Conservation (phyloP, 352 stramenopile species). For the Globisporangium okanoganense region DNA sequence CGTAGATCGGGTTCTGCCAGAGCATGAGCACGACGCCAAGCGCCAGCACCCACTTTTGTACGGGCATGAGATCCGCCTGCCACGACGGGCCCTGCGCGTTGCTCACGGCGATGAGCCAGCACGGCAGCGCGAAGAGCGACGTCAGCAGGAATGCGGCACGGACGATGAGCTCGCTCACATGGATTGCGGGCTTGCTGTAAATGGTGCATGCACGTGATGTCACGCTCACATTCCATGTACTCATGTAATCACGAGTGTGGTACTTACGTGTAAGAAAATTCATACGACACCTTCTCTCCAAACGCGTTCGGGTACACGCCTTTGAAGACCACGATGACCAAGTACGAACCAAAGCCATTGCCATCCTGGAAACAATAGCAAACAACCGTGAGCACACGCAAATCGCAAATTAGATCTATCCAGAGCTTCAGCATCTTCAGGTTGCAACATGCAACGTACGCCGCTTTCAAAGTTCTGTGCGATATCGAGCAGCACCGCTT, state of each 20-base stretch:
- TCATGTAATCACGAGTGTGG: not conserved
- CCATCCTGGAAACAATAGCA: slow-evolving; percentile 33
- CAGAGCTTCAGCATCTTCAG: too few species aligned
- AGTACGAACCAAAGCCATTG: slow-evolving; percentile 59
- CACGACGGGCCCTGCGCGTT: slow-evolving; percentile 54
- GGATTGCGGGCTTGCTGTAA: slow-evolving; percentile 57
- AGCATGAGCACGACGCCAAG: slow-evolving; percentile 70
- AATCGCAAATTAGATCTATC: too few species aligned
- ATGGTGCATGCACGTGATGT: not conserved
- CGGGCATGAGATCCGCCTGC: slow-evolving; percentile 36
- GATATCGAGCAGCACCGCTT: slow-evolving; percentile 60
- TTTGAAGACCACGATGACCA: slow-evolving; percentile 56
- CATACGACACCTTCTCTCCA: slow-evolving; percentile 58
- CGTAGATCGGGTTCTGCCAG: slow-evolving; percentile 82
- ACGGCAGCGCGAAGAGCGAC: slow-evolving; percentile 62
- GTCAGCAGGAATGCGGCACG: slow-evolving; percentile 51
- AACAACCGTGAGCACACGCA: not conserved
- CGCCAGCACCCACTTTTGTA: slow-evolving; percentile 72
- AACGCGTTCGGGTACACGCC: slow-evolving; percentile 77
- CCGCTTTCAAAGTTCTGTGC: slow-evolving; percentile 59
- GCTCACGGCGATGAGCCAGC: slow-evolving; percentile 62
- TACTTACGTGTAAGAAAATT: slow-evolving; percentile 80
- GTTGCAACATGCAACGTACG: slow-evolving; percentile 21
- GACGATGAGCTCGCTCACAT: slow-evolving; percentile 67
- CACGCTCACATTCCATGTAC: too few species aligned